phyloP scores from a whole-genome alignment of 306 rosid genomes.

The Cyamopsis tetragonoloba region DNA sequence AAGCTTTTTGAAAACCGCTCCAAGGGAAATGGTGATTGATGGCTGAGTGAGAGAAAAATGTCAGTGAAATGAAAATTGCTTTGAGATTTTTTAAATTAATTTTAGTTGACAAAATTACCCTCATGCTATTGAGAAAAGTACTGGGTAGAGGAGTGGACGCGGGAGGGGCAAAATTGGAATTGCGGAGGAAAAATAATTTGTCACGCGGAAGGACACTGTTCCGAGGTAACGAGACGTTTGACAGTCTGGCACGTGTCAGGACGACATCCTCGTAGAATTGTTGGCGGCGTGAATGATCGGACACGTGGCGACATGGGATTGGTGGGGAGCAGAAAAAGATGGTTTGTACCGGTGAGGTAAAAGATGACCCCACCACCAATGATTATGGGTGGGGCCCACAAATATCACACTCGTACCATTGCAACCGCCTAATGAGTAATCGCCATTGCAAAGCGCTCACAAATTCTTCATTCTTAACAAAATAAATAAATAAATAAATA shows the following conservation, averaged over 20 bases:
- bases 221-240: slow-evolving; percentile 28
- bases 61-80: slow-evolving; percentile 6
- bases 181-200: neutral
- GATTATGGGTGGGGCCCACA: slow-evolving; percentile 24
- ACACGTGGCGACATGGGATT: slow-evolving; percentile 2
- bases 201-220: neutral
- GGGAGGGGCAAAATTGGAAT: slow-evolving; percentile 16
- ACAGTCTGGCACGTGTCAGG: slow-evolving; percentile 29
- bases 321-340: neutral
- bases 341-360: neutral
- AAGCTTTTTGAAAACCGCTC: neutral
- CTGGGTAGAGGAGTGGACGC: neutral
- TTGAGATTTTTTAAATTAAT: neutral
- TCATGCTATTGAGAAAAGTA: neutral
- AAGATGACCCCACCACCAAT: slow-evolving; percentile 5
- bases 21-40: neutral
- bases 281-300: slow-evolving; percentile 33
- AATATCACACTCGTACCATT: neutral
- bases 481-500: too few species aligned
- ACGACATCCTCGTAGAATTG: slow-evolving; percentile 18
- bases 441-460: too few species aligned
- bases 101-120: slow-evolving; percentile 10
- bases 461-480: too few species aligned
- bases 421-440: neutral
- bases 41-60: neutral